A percentile compares a stretch with the other conserved stretches of the same genome.
phyloP scores from a whole-genome alignment of 345 rosid genomes.

The Gossypium bickii region DNA sequence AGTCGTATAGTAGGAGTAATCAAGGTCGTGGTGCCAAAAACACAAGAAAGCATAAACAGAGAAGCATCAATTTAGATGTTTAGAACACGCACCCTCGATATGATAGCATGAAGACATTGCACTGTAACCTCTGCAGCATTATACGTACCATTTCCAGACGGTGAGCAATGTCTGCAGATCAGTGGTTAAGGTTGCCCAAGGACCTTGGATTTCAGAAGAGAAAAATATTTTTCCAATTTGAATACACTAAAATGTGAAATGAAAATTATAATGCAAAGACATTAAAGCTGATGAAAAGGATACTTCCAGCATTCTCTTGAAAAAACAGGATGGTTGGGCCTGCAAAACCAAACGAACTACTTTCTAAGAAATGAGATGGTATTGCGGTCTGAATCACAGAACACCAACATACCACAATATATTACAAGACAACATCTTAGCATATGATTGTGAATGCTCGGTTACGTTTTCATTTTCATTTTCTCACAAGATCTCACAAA shows the following conservation, averaged over 20 bases:
- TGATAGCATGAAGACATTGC: conserved; percentile 98
- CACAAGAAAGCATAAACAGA: conserved; percentile 1
- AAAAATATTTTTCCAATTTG: background rate
- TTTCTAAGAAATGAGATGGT: background rate
- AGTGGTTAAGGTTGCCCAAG: conserved; percentile 44
- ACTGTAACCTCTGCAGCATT: conserved; percentile 81
- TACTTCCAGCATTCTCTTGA: conserved; percentile 99
- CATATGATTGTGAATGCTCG: background rate
- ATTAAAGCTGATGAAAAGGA: conserved; percentile 38
- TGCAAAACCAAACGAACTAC: conserved; percentile 37
- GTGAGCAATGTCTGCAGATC: conserved; percentile 81
- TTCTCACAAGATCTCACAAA: background rate
- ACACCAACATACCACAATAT: background rate
- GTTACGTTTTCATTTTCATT: background rate
- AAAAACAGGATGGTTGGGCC: conserved; percentile 93
- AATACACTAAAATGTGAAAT: background rate
- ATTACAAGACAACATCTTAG: background rate
- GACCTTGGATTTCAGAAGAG: conserved; percentile 3
- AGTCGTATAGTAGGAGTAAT: conserved; percentile 12
- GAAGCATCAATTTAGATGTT: conserved; percentile 9
- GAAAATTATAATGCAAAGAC: background rate
- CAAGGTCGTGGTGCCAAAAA: background rate
- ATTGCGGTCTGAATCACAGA: background rate
- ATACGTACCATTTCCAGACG: conserved; percentile 92
- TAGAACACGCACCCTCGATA: conserved; percentile 72